Percentiles rank a stretch among this genome's conserved stretches.
phyloP scores from a whole-genome alignment of 805 yeast species.

The Sugiyamaella boreocaroliniensis region DNA sequence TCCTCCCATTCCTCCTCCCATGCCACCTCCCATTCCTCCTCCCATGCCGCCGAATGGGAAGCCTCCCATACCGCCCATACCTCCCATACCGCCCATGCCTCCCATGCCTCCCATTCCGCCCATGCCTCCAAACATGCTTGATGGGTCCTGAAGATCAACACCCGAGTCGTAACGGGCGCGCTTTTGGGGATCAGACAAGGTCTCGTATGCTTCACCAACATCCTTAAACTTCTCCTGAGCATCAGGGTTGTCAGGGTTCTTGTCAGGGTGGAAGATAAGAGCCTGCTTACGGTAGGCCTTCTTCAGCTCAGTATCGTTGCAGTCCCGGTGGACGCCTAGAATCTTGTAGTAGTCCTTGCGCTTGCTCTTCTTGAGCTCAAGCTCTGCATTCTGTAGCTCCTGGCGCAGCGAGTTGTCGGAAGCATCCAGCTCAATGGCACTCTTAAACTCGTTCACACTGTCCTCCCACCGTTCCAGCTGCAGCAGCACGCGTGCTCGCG shows the following conservation, averaged over 20 bases:
- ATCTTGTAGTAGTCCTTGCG: constrained; percentile 55
- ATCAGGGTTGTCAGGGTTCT: constrained; percentile 54
- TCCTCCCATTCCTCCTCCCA: constrained; percentile 45
- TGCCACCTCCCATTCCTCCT: constrained; percentile 59
- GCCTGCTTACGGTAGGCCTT: constrained; percentile 74
- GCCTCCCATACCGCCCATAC: constrained; percentile 35
- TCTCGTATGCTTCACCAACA: constrained; percentile 78
- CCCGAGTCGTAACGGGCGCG: constrained; percentile 83
- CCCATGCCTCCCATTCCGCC: constrained; percentile 56
- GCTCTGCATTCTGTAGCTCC: constrained; percentile 37
- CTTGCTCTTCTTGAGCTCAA: constrained; percentile 34
- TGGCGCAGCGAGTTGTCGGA: constrained; percentile 30
- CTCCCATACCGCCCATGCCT: constrained; percentile 53
- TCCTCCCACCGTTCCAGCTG: constrained; percentile 37
- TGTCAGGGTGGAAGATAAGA: constrained; percentile 71
- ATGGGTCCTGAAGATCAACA: constrained; percentile 52
- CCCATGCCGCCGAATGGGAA: constrained; percentile 55
- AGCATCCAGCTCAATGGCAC: constrained; percentile 33
- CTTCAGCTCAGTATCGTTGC: constrained; percentile 53
- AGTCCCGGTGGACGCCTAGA: constrained; percentile 45
- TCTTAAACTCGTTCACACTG: constrained; percentile 31
- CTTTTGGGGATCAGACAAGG: constrained; percentile 77
- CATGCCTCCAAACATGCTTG: constrained; percentile 52
- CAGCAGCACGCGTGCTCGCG: constrained; percentile 36
- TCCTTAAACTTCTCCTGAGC: constrained; percentile 96